Conservation (phyloP, 1,284 basidiomycete species). For the Naganishia sp. region DNA sequence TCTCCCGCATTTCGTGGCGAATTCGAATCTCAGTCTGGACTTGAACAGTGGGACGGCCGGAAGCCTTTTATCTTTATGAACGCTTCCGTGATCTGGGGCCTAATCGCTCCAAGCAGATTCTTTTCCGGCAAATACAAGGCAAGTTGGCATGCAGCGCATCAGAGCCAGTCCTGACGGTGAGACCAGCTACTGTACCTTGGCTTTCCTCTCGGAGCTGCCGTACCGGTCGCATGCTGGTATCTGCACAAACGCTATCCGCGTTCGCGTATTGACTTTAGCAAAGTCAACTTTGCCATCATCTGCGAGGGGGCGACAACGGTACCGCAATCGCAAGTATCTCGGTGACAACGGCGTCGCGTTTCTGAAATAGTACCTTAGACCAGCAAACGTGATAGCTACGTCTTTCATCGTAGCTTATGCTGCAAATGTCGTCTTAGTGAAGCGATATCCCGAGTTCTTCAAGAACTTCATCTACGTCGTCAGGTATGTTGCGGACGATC, state of each 20-base stretch:
- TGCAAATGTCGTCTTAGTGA: conserved; percentile 52
- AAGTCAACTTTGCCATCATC: conserved; percentile 57
- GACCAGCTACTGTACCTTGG: conserved; percentile 51
- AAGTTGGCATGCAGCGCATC: neutral
- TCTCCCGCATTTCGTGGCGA: neutral
- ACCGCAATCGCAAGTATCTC: conserved; percentile 50
- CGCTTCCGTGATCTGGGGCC: conserved; percentile 55
- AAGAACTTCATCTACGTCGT: conserved; percentile 50
- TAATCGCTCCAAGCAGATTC: conserved; percentile 56
- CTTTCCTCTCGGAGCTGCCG: conserved; percentile 54
- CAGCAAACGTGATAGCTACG: conserved; percentile 58
- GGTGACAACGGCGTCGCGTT: neutral
- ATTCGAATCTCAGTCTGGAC: neutral
- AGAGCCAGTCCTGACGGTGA: neutral
- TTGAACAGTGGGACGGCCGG: conserved; percentile 51
- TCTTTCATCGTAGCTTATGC: conserved; percentile 52
- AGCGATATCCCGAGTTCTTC: conserved; percentile 43
- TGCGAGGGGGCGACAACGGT: conserved; percentile 55
- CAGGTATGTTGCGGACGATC: conserved; percentile 34
- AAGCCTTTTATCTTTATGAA: conserved; percentile 52
- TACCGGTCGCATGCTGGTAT: conserved; percentile 53
- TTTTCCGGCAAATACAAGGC: conserved; percentile 55
- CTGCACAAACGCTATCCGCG: conserved; percentile 54
- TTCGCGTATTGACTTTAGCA: conserved; percentile 43
- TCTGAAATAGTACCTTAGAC: conserved; percentile 42